Evolutionary conservation across 139 green algal species (phyloP), one percentile per base, ranked within the genome.

Genomic region (Coelastrella sp.): DNA sequence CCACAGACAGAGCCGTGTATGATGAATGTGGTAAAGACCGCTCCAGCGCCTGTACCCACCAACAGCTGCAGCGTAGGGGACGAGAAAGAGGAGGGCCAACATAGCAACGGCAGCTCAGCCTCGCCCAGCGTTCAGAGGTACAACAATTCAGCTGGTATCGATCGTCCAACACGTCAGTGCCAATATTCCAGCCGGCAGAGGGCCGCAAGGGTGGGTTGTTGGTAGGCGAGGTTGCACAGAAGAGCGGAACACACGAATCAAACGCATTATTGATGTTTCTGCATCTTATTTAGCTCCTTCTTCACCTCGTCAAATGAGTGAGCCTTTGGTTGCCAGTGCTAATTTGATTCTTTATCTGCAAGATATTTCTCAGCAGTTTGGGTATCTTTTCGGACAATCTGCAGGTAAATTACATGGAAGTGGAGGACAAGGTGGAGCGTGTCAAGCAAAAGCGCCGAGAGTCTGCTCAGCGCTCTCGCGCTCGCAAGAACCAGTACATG

Each of bases 371-470:
- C n/a, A n/a, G n/a, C n/a, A n/a, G n/a, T n/a, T n/a, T n/a, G n/a
- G n/a, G n/a, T n/a, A n/a, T n/a, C n/a, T n/a, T n/a, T n/a, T n/a
- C n/a, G n/a, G n/a, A n/a, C n/a, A n/a, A n/a, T n/a, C 15, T 34
- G 53, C 53, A 64, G 53, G 21, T 64, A 2, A 64, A n/a, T 3
- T 64, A 64, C 53, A 32, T 21, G 11, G 53, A 64, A 34, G 21
- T 41, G 5, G 62, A 69, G 2, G 34, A 64, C 43, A 78, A 78
- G 69, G 13, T 78, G 27, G 59, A 89, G 68, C 68, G 81, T 2
- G 67, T 86, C 13, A 81, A 81, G 51, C 27, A 73, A 37, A 86
- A 86, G 81, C 81, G 81, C 7, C 68, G 81, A 4, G 68, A 86
- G 68, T 64, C 32, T 4, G 81, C 81, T 41, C 64, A 79, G 27